Evolutionary conservation across 2,329 filamentous ascomycete genomes (phyloP).

Genomic region (Neoarthrinium moseri): DNA sequence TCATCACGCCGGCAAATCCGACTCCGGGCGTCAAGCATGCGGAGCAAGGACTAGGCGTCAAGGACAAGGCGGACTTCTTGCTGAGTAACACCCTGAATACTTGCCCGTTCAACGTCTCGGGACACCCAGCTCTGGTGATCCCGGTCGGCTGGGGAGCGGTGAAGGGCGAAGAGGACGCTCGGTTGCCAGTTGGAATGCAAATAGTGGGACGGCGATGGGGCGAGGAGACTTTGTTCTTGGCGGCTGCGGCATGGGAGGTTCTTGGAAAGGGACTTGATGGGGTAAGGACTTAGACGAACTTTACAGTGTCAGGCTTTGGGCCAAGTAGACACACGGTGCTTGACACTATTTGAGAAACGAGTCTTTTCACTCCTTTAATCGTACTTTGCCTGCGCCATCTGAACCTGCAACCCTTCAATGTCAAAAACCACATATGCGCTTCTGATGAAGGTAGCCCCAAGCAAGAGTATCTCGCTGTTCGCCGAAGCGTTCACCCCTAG

Average conservation of each 20-base stretch:
- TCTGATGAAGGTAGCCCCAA: too few relatives aligned
- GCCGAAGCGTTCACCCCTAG: too few relatives aligned
- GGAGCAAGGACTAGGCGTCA: neutral
- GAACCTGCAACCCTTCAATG: too few relatives aligned
- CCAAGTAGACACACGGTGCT: too few relatives aligned
- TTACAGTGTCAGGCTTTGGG: too few relatives aligned
- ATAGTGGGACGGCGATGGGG: slow-evolving; percentile 25
- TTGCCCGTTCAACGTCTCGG: slow-evolving; percentile 47
- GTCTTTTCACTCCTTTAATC: too few relatives aligned
- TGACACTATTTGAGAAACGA: too few relatives aligned
- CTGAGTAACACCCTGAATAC: slow-evolving; percentile 44
- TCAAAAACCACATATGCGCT: too few relatives aligned
- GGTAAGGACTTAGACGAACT: too few relatives aligned
- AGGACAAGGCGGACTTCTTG: slow-evolving; percentile 21
- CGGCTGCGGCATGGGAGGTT: slow-evolving; percentile 27
- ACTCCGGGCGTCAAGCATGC: neutral
- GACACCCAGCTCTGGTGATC: slow-evolving; percentile 47
- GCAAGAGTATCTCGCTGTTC: too few relatives aligned
- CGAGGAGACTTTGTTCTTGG: slow-evolving; percentile 25
- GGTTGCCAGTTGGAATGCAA: slow-evolving; percentile 31
- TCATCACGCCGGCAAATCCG: slow-evolving; percentile 45
- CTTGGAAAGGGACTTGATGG: slow-evolving; percentile 27
- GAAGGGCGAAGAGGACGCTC: slow-evolving; percentile 17
- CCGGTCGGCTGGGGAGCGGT: slow-evolving; percentile 34
- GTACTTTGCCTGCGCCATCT: too few relatives aligned